A percentile compares a stretch with the other conserved stretches of the same genome.
Conservation (phyloP, 495 filamentous ascomycete species). For the Neurospora terricola region DNA sequence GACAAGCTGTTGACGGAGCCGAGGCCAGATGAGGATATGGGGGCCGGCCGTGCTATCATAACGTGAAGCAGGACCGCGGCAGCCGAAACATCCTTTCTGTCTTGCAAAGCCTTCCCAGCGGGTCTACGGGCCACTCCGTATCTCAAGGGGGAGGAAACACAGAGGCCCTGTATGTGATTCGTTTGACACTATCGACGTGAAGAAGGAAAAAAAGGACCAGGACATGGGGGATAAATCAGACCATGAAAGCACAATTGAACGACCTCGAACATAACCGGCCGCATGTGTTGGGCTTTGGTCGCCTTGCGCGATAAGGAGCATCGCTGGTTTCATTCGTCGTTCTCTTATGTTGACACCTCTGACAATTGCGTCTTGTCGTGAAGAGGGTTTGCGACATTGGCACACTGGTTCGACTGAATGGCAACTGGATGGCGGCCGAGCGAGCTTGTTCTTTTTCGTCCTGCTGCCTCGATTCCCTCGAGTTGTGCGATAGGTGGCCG, state of each 20-base stretch:
- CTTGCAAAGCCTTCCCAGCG: not conserved
- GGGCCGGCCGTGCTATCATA: not conserved
- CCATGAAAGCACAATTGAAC: not conserved
- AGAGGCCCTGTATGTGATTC: not conserved
- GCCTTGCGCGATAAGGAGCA: not conserved
- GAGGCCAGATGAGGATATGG: not conserved
- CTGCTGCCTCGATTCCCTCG: not conserved
- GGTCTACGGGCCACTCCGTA: not conserved
- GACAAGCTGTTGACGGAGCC: not conserved
- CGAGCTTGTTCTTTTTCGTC: not conserved
- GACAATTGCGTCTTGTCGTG: not conserved
- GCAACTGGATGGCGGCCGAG: not conserved
- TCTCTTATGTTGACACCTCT: not conserved
- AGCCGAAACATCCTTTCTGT: constrained; percentile 4
- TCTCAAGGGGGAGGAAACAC: constrained; percentile 6
- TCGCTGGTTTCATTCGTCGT: not conserved
- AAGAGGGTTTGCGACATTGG: not conserved
- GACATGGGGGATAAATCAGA: not conserved
- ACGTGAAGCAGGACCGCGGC: constrained; percentile 2
- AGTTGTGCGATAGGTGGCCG: not conserved
- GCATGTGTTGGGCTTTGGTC: not conserved
- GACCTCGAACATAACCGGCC: not conserved
- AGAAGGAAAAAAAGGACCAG: not conserved
- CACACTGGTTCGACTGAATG: not conserved
- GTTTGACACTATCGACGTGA: constrained; percentile 1